Evolutionary conservation across 441 rosid species (phyloP).

Genomic region (Adansonia gregorii): DNA sequence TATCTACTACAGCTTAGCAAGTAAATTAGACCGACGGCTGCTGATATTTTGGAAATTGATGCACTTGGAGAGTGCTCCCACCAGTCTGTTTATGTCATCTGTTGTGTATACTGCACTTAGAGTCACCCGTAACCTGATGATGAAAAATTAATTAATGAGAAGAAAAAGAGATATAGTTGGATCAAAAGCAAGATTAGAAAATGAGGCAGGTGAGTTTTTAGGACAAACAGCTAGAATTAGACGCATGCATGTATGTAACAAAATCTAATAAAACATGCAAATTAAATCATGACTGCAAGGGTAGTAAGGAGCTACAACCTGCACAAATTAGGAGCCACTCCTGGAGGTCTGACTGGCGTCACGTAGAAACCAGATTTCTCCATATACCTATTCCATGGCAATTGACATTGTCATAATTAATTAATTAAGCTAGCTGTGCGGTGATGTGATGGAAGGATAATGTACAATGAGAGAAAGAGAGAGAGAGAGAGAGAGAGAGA

Average conservation of each 20-base stretch:
- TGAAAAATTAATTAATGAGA: neutral
- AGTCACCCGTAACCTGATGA: conserved; percentile 59
- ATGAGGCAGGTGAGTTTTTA: too few relatives aligned
- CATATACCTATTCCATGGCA: conserved; percentile 49
- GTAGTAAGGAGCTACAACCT: too few relatives aligned
- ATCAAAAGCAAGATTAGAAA: too few relatives aligned
- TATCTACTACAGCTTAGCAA: too few relatives aligned
- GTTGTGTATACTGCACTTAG: conserved; percentile 65
- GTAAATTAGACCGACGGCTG: too few relatives aligned
- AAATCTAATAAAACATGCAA: too few relatives aligned
- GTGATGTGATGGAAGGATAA: too few relatives aligned
- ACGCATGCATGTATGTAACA: too few relatives aligned
- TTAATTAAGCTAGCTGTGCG: too few relatives aligned
- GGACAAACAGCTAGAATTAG: too few relatives aligned
- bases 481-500: neutral
- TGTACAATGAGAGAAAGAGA: conserved; percentile 13
- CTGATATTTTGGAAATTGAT: too few relatives aligned
- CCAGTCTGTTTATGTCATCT: conserved; percentile 60
- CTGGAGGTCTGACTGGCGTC: conserved; percentile 84
- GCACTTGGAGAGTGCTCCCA: too few relatives aligned
- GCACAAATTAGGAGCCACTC: conserved; percentile 65
- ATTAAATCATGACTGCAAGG: neutral
- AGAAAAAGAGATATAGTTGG: neutral
- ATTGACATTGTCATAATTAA: neutral
- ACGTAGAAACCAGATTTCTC: conserved; percentile 83